These are phyloP conservation scores for Sporothrix brunneoviolacea DNA, from an alignment of 2,329 filamentous ascomycete genomes.

Conservation along the genomic window DNA sequence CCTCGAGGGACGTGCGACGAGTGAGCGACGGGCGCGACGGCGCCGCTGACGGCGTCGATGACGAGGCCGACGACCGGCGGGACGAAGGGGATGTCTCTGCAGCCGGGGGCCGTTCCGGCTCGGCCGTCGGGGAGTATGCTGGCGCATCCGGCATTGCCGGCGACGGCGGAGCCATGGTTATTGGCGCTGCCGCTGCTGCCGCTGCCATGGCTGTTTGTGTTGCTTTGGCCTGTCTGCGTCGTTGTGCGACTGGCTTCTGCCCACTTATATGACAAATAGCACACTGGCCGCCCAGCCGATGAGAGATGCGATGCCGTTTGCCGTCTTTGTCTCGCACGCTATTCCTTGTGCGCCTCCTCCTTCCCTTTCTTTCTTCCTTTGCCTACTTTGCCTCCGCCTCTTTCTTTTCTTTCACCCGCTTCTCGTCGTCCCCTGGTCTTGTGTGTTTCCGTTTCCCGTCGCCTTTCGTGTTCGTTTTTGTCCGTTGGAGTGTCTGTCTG, in stretches of 20 bases:
- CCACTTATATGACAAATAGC: not conserved
- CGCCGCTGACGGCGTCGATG: not conserved
- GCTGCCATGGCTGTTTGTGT: not conserved
- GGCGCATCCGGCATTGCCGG: not conserved
- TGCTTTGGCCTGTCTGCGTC: not conserved
- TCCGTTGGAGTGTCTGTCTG: not conserved
- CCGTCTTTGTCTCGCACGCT: constrained; percentile 6
- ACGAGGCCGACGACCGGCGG: constrained; percentile 5
- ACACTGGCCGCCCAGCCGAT: not conserved
- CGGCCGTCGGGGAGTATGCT: not conserved
- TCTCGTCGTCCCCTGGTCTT: not conserved
- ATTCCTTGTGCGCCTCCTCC: not conserved
- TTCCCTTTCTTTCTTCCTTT: not conserved
- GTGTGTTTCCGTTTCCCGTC: not conserved
- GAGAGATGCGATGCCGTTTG: constrained; percentile 1
- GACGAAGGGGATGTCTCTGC: not conserved
- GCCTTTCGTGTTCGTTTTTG: not conserved
- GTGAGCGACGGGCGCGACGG: constrained; percentile 28
- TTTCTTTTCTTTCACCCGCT: not conserved
- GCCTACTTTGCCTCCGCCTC: not conserved
- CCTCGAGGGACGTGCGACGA: constrained; percentile 46
- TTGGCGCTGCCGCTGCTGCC: not conserved
- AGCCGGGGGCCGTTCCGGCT: not conserved
- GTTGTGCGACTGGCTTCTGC: not conserved
- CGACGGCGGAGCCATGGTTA: not conserved